Conservation (phyloP, 1,139 yeast species). For the Magnusiomyces fungicola region DNA sequence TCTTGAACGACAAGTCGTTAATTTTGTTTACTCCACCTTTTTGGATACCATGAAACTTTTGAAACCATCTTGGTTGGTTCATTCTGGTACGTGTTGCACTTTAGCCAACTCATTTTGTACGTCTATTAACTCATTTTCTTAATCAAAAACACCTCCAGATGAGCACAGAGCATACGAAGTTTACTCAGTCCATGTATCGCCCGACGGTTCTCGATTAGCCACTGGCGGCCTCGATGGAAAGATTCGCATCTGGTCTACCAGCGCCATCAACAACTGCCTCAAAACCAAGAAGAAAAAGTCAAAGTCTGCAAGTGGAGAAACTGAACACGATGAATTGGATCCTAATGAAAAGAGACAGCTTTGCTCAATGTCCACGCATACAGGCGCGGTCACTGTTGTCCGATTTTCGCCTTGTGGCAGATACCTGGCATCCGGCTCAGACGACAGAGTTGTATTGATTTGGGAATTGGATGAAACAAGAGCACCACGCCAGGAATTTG, state of each 20-base stretch:
- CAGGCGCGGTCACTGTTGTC: constrained; percentile 89
- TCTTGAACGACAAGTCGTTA: no score
- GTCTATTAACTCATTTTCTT: no score
- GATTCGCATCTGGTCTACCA: constrained; percentile 69
- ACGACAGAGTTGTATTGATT: constrained; percentile 81
- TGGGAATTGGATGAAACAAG: constrained; percentile 77
- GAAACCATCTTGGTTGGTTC: constrained; percentile 3
- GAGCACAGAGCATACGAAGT: constrained; percentile 78
- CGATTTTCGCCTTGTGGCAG: constrained; percentile 88
- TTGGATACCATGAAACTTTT: constrained; percentile 11
- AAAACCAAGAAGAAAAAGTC: neutral
- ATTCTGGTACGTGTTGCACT: neutral
- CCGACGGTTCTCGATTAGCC: constrained; percentile 79
- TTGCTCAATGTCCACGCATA: constrained; percentile 35
- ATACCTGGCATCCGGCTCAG: constrained; percentile 89
- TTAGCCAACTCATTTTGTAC: no score
- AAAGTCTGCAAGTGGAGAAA: neutral
- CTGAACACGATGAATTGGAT: constrained; percentile 21
- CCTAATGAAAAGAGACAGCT: constrained; percentile 20
- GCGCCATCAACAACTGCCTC: constrained; percentile 33
- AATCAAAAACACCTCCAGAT: no score
- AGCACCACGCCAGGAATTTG: constrained; percentile 16
- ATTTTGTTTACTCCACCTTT: no score
- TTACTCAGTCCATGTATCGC: constrained; percentile 71
- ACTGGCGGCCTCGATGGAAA: constrained; percentile 92